phyloP scores from a whole-genome alignment of 75 land plant species.

The Selaginella moellendorffii region DNA sequence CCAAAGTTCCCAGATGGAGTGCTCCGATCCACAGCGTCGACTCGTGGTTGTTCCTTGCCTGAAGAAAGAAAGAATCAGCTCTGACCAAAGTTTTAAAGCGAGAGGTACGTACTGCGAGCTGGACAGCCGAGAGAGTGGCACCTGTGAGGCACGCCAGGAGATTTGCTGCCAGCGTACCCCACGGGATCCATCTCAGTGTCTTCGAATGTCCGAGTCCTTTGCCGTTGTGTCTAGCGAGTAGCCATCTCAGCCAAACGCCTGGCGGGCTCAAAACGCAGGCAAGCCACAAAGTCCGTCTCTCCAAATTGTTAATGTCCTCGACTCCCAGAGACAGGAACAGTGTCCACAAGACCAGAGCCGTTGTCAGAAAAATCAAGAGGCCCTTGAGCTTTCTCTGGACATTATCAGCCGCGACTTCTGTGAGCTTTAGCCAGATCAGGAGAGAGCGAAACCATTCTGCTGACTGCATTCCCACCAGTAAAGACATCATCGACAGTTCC shows the following conservation, averaged over 20 bases:
- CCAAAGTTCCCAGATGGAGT: constrained; percentile 62
- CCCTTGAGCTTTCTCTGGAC: not conserved
- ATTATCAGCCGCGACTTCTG: not conserved
- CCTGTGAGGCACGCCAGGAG: constrained; percentile 47
- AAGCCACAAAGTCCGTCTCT: constrained; percentile 36
- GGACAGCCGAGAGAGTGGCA: constrained; percentile 30
- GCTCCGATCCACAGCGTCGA: constrained; percentile 28
- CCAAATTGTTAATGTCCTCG: constrained; percentile 8
- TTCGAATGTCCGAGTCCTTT: constrained; percentile 38
- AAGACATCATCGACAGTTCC: constrained; percentile 23
- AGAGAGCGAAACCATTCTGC: constrained; percentile 10
- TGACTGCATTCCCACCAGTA: constrained; percentile 25
- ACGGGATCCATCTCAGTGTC: constrained; percentile 56
- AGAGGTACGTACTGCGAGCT: constrained; percentile 17
- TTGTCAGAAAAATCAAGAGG: constrained; percentile 17
- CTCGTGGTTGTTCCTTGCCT: constrained; percentile 40
- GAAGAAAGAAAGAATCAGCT: constrained; percentile 5
- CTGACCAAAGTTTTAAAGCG: too few relatives aligned
- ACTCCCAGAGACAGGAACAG: constrained; percentile 25
- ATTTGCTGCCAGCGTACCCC: constrained; percentile 67
- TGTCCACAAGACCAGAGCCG: constrained; percentile 28
- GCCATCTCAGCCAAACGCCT: constrained; percentile 88
- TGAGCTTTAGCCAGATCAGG: not conserved
- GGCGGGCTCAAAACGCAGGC: constrained; percentile 62
- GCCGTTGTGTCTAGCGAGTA: constrained; percentile 60